A percentile compares a stretch with the other conserved stretches of the same genome.
Evolutionary conservation across 257 asterid species (phyloP).

Genomic region (Solanum chilense): DNA sequence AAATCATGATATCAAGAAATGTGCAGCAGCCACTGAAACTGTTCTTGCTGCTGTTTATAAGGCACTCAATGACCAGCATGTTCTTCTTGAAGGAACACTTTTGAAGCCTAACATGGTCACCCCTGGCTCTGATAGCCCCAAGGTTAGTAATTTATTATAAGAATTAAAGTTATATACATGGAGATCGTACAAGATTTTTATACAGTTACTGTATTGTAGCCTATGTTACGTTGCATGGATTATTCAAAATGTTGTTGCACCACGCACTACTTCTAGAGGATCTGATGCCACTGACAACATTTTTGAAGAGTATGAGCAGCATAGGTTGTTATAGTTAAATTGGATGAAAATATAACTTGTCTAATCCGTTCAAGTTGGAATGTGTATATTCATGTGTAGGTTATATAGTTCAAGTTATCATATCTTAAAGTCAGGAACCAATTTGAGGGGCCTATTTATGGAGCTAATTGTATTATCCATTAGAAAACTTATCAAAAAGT

Average conservation of each 20-base stretch:
- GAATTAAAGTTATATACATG: background rate
- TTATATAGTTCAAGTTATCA: background rate
- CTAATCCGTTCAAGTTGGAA: background rate
- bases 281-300: no score
- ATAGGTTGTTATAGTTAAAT: background rate
- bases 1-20: slow-evolving; percentile 42
- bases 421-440: background rate
- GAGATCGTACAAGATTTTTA: background rate
- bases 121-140: slow-evolving; percentile 74
- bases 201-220: background rate
- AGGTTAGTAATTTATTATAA: slow-evolving; percentile 18
- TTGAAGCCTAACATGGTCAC: slow-evolving; percentile 93
- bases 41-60: slow-evolving; percentile 78
- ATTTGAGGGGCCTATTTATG: background rate
- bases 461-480: background rate
- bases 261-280: no score
- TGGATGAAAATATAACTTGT: background rate
- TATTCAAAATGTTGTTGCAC: no score
- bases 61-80: slow-evolving; percentile 82
- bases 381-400: background rate
- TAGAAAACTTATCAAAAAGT: background rate
- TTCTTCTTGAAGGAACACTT: slow-evolving; percentile 82
- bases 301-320: no score
- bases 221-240: no score
- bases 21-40: slow-evolving; percentile 69